Conservation (phyloP, 768 basidiomycete species). For the Tricholoma flavovirens region DNA sequence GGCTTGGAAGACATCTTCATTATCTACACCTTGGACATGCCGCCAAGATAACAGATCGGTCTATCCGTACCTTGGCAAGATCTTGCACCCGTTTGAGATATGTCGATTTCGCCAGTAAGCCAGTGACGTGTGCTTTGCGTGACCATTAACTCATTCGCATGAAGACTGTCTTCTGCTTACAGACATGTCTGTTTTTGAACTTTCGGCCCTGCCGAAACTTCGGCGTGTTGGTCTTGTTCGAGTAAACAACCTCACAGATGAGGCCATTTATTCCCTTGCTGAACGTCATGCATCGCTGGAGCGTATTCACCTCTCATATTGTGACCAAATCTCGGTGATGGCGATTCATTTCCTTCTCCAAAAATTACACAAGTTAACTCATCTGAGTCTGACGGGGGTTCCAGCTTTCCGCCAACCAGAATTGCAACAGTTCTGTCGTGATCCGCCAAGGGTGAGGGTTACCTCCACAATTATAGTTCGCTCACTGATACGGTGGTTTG, state of each 20-base stretch:
- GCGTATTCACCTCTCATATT: conserved; percentile 95
- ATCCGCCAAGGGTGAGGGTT: conserved; percentile 71
- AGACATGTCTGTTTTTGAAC: conserved; percentile 90
- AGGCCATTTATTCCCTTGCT: conserved; percentile 84
- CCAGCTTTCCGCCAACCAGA: conserved; percentile 82
- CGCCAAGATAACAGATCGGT: conserved; percentile 81
- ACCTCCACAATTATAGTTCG: background rate
- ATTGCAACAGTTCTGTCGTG: conserved; percentile 84
- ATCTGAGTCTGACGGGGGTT: conserved; percentile 97
- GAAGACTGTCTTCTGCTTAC: conserved; percentile 82
- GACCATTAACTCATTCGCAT: conserved; percentile 11
- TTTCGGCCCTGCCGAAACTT: conserved; percentile 82
- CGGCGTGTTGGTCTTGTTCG: conserved; percentile 93
- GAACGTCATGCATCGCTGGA: conserved; percentile 85
- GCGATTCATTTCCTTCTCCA: conserved; percentile 88
- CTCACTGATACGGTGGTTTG: background rate
- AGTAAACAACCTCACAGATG: conserved; percentile 88
- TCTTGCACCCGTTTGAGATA: conserved; percentile 89
- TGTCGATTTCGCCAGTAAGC: conserved; percentile 92
- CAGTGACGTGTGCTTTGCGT: conserved; percentile 1
- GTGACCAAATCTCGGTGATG: conserved; percentile 89
- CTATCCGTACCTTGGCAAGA: conserved; percentile 76
- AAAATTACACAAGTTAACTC: conserved; percentile 85
- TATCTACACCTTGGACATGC: conserved; percentile 96
- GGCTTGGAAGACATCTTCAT: conserved; percentile 87